These are phyloP conservation scores for Camellia japonica DNA, from an alignment of 148 eudicot species.

Conservation along the genomic window DNA sequence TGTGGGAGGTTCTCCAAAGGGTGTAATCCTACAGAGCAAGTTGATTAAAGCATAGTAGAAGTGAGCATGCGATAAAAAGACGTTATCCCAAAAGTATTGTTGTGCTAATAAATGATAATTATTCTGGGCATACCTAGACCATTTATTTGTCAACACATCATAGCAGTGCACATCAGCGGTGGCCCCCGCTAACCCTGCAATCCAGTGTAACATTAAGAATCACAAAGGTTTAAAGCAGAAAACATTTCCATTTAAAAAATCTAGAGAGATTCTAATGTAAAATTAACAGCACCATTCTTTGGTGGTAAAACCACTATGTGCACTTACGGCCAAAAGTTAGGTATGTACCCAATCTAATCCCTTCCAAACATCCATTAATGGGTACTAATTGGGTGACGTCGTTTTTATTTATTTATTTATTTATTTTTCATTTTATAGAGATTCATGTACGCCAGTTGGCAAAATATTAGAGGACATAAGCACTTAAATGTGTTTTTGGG, in stretches of 20 bases:
- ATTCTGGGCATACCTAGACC: constrained; percentile 72
- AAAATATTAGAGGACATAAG: not conserved
- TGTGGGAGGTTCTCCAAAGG: constrained; percentile 97
- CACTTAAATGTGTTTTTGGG: no score
- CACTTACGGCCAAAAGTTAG: no score
- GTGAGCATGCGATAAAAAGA: constrained; percentile 4
- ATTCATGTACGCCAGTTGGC: not conserved
- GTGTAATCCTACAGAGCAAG: constrained; percentile 58
- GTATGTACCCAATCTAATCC: no score
- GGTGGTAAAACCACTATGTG: no score
- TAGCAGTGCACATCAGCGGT: constrained; percentile 98
- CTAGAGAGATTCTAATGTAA: not conserved
- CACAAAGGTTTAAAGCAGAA: constrained; percentile 14
- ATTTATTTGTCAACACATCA: constrained; percentile 89
- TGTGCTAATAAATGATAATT: not conserved
- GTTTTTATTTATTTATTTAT: no score
- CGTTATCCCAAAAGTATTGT: not conserved
- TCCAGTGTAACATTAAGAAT: constrained; percentile 22
- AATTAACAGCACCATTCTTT: not conserved
- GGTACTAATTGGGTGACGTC: no score
- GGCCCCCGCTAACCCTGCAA: constrained; percentile 93
- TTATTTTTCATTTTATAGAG: not conserved
- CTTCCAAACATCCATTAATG: no score
- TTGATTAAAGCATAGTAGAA: not conserved
- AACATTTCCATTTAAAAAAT: not conserved